phyloP scores from a whole-genome alignment of 192 early-diverging fungal genomes.

The Backusella mclennaniae region DNA sequence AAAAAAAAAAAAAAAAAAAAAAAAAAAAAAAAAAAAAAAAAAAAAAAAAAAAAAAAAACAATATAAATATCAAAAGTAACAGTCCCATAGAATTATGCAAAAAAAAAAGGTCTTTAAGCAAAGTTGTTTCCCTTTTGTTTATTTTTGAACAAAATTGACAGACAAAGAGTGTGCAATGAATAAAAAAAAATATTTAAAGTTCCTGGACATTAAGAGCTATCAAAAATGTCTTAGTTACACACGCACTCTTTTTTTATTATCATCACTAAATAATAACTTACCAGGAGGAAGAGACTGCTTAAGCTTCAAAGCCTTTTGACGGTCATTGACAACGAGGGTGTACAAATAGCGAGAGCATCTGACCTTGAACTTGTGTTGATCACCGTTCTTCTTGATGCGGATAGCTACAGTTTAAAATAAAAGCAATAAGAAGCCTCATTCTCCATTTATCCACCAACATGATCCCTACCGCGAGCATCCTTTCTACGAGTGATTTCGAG shows the following conservation, averaged over 20 bases:
- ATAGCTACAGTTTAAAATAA: slow-evolving; percentile 49
- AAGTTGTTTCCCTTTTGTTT: slow-evolving; percentile 5
- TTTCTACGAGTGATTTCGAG: slow-evolving; percentile 93
- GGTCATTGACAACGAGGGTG: slow-evolving; percentile 94
- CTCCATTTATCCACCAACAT: not conserved
- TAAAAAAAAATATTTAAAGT: not conserved
- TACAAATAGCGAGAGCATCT: slow-evolving; percentile 98
- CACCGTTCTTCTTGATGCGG: slow-evolving; percentile 94
- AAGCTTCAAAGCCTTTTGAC: slow-evolving; percentile 94
- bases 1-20: not conserved
- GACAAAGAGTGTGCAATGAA: not conserved
- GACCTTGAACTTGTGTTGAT: slow-evolving; percentile 97
- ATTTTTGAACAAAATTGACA: not conserved
- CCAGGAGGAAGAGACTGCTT: slow-evolving; percentile 93
- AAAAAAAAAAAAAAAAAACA: not conserved
- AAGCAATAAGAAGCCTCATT: not conserved
- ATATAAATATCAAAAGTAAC: not conserved
- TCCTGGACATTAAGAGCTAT: slow-evolving; percentile 12
- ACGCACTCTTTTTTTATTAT: not conserved
- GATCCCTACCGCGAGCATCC: slow-evolving; percentile 81
- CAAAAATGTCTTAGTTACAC: not conserved
- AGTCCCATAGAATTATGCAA: slow-evolving; percentile 5
- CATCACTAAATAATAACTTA: slow-evolving; percentile 29
- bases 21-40: not conserved
- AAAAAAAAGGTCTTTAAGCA: not conserved